Conservation (phyloP, 768 basidiomycete genomes). For the Pleurotus djamor region DNA sequence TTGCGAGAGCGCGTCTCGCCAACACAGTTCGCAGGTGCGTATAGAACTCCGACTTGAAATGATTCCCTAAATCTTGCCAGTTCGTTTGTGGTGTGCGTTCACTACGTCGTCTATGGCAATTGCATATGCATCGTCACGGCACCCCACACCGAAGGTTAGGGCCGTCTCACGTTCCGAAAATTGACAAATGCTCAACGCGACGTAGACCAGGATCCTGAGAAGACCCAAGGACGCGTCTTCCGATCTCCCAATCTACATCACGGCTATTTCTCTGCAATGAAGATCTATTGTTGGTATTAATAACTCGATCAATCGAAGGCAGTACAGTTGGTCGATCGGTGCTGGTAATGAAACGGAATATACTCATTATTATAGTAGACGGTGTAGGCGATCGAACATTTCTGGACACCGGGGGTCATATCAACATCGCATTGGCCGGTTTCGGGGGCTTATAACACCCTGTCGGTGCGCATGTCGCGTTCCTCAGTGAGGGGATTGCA, state of each 20-base stretch:
- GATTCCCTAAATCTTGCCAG: constrained; percentile 26
- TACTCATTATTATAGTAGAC: background rate
- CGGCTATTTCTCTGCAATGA: background rate
- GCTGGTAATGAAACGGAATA: background rate
- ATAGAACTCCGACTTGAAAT: background rate
- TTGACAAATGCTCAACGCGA: background rate
- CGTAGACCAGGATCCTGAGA: constrained; percentile 15
- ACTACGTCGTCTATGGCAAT: constrained; percentile 83
- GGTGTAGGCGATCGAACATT: too few species aligned
- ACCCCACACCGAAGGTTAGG: constrained; percentile 58
- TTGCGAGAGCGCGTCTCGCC: constrained; percentile 35
- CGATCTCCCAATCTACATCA: constrained; percentile 3
- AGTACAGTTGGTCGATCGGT: background rate
- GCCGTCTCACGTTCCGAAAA: background rate
- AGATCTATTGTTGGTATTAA: background rate
- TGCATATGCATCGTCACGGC: constrained; percentile 57
- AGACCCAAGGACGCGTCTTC: constrained; percentile 7
- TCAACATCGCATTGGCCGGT: too few species aligned
- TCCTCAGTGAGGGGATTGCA: too few species aligned
- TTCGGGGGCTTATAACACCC: too few species aligned
- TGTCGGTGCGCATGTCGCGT: too few species aligned
- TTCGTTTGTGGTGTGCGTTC: constrained; percentile 80
- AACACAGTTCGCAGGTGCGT: constrained; percentile 8
- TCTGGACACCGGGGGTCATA: too few species aligned
- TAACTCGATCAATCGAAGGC: background rate